A percentile compares a stretch with the other conserved stretches of the same genome.
Conservation (phyloP, 345 rosid species). For the Syzygium aqueum region DNA sequence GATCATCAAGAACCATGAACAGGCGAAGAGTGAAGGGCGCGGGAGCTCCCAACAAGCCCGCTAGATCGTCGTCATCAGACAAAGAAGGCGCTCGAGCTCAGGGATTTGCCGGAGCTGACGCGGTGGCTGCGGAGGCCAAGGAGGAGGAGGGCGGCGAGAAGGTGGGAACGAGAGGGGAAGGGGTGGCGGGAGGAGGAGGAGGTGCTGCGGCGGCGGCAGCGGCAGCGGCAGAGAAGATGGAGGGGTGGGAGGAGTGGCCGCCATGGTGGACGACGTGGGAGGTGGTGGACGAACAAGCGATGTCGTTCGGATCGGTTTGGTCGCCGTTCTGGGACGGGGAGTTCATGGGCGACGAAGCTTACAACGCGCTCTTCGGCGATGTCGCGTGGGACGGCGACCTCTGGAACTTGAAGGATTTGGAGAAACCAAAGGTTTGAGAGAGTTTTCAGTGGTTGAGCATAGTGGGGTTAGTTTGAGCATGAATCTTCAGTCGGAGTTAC, state of each 20-base stretch:
- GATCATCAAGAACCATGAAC: neutral
- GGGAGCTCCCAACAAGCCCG: neutral
- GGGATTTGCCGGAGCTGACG: neutral
- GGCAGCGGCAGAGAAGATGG: neutral
- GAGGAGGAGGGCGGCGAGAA: neutral
- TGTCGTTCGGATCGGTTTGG: constrained; percentile 49
- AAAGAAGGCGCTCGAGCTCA: neutral
- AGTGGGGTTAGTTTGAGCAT: neutral
- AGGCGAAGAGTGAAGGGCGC: neutral
- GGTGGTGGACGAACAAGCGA: neutral
- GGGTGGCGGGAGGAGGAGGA: neutral
- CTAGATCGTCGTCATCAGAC: neutral
- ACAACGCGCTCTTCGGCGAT: constrained; percentile 28
- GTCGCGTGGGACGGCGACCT: constrained; percentile 62
- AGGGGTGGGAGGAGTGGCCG: neutral
- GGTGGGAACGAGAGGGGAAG: neutral
- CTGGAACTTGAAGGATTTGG: constrained; percentile 46
- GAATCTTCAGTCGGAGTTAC: neutral
- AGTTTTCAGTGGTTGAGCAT: neutral
- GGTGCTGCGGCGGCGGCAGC: neutral
- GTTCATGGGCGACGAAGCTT: constrained; percentile 30
- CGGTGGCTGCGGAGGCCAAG: neutral
- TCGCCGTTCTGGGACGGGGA: constrained; percentile 58
- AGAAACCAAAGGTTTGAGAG: constrained; percentile 4
- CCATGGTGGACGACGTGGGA: neutral